These are phyloP conservation scores for Penicillium coprophilum DNA, from an alignment of 495 filamentous ascomycete species.

Conservation along the genomic window DNA sequence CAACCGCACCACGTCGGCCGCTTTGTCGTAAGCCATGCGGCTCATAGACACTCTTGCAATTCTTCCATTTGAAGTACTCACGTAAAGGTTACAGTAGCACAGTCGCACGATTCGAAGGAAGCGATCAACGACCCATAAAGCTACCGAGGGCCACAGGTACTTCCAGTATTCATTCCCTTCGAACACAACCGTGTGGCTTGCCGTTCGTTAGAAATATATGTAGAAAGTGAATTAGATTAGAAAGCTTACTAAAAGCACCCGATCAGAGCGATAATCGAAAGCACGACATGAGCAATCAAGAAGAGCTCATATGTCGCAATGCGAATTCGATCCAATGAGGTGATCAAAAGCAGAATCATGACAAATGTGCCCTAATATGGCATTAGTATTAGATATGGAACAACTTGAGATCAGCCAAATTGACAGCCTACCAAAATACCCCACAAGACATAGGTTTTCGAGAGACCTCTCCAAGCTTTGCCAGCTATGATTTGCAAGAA, in stretches of 20 bases:
- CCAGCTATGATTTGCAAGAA: constrained; percentile 21
- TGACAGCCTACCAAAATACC: constrained; percentile 32
- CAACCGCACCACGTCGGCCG: constrained; percentile 52
- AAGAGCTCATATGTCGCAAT: constrained; percentile 54
- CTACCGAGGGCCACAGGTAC: constrained; percentile 53
- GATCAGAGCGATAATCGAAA: constrained; percentile 50
- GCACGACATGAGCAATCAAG: constrained; percentile 51
- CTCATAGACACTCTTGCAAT: constrained; percentile 29
- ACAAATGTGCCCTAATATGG: constrained; percentile 42
- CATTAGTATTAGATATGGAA: background rate
- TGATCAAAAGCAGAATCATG: constrained; percentile 47
- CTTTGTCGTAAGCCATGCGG: constrained; percentile 45
- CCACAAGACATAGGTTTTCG: constrained; percentile 39
- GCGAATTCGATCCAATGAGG: constrained; percentile 50
- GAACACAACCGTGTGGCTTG: constrained; percentile 54
- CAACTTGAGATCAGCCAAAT: background rate
- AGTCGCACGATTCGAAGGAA: constrained; percentile 47
- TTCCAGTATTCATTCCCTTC: constrained; percentile 48
- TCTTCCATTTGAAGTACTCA: constrained; percentile 20
- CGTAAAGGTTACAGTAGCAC: constrained; percentile 48
- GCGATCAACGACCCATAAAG: constrained; percentile 54
- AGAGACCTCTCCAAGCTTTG: constrained; percentile 32
- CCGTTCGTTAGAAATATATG: constrained; percentile 4
- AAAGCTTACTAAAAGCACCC: constrained; percentile 53
- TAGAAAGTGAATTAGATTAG: background rate